These are phyloP conservation scores for Pyrus pyrifolia DNA, from an alignment of 306 rosid species.

Conservation along the genomic window DNA sequence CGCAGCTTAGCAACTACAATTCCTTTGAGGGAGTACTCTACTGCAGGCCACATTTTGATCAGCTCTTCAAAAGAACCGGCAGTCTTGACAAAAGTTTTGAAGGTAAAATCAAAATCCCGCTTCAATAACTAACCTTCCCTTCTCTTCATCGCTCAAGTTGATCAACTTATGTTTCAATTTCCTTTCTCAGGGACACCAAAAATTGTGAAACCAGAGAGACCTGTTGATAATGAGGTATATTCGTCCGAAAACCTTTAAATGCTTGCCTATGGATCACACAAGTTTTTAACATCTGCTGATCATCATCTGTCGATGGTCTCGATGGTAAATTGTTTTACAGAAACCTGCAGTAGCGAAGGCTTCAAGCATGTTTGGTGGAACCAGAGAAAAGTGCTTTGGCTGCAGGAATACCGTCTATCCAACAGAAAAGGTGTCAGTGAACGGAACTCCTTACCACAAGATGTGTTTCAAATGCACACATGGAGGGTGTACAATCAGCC, in stretches of 20 bases:
- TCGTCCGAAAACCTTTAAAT: not conserved
- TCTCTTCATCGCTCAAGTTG: slow-evolving; percentile 2
- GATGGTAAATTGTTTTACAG: slow-evolving; percentile 31
- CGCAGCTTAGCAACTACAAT: slow-evolving; percentile 98
- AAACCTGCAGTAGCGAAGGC: slow-evolving; percentile 67
- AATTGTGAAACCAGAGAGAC: slow-evolving; percentile 76
- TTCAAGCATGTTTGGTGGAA: slow-evolving; percentile 85
- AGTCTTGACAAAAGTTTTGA: slow-evolving; percentile 98
- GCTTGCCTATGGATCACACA: slow-evolving; percentile 2
- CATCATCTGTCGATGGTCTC: not conserved
- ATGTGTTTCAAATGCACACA: slow-evolving; percentile 95
- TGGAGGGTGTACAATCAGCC: slow-evolving; percentile 96
- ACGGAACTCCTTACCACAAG: slow-evolving; percentile 93
- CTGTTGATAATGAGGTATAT: slow-evolving; percentile 58
- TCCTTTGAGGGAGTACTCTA: slow-evolving; percentile 97
- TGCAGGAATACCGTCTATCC: slow-evolving; percentile 92
- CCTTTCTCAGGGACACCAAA: slow-evolving; percentile 75
- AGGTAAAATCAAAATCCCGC: slow-evolving; percentile 41
- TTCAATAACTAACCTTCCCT: not conserved
- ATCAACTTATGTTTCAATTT: slow-evolving; percentile 4
- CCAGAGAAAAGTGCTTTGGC: slow-evolving; percentile 92
- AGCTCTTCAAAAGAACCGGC: slow-evolving; percentile 92
- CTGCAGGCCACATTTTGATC: slow-evolving; percentile 95
- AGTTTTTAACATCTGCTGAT: not conserved
- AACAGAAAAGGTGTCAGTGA: slow-evolving; percentile 95